Base-by-base conservation (phyloP, 257 asterid species). In the Eucommia ulmoides region DNA sequence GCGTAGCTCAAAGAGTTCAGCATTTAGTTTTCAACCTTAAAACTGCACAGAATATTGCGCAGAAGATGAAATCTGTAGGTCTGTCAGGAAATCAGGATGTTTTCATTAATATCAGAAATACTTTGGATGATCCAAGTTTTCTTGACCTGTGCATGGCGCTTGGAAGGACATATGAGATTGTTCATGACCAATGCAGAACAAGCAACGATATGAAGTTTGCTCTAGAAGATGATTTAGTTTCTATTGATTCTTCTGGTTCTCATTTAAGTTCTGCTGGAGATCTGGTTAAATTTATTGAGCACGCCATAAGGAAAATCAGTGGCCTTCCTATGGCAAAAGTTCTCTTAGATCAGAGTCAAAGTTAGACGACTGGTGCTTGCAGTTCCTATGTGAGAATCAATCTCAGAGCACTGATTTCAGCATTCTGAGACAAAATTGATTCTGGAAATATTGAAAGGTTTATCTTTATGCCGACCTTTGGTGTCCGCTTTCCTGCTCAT, bases 21-120 rank as follows among this genome's bases (percentile, higher is more conserved):
- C 74, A 51, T 50, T 41, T 79, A 35, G 52, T 51, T 55, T 71
- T 81, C 79, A 83, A 86, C 72, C 80, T 85, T 23, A 59, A 62
- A 63, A 63, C 71, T 52, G 64, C 79, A 54, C 74, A 58, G 58
- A 33, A 56, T 62, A 49, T 64, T 50, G 59, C 81, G 23, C 25
- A 54, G 67, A 75, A 81, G 61, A 83, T 91, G 92, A 72, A 71
- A 67, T 52, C 78, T 23, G 69, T 41, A 23, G 50, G 62, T 33
- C 64, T 59, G 20, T 68, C 68, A 59, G 70, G 66, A 38, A 62
- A 65, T 38, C 61, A 50, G 14, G 56, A 65, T 47, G 38, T 16
- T 50, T 16, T 61, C 55, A 41, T 61, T 12, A 59, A 67, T 60
- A 54, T 68, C 29, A 41, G 29, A 53, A 61, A 54, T 51, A 59